Evolutionary conservation across 2,329 filamentous ascomycete genomes (phyloP).

Genomic region (Aspergillus uvarum): DNA sequence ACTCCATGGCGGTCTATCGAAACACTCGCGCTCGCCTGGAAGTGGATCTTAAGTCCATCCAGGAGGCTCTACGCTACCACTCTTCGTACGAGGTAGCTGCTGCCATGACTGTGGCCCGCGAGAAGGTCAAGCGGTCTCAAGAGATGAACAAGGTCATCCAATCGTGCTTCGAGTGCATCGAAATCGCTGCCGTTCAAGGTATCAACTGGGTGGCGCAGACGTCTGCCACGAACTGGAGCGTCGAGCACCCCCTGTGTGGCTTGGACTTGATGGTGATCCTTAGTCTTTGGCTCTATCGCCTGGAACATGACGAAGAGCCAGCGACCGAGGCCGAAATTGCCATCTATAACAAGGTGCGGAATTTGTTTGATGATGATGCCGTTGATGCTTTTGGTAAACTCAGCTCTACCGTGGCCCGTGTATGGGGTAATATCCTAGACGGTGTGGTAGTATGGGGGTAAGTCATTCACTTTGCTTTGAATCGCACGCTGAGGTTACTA

Average conservation of each 20-base stretch:
- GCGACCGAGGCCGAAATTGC: constrained; percentile 44
- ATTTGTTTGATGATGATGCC: constrained; percentile 81
- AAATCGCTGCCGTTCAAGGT: constrained; percentile 89
- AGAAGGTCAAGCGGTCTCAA: constrained; percentile 88
- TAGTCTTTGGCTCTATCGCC: constrained; percentile 95
- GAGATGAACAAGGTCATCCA: constrained; percentile 99
- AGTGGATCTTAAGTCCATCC: constrained; percentile 91
- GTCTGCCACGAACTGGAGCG: constrained; percentile 97
- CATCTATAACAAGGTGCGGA: constrained; percentile 69
- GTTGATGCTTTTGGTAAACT: constrained; percentile 81
- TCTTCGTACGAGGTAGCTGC: constrained; percentile 95
- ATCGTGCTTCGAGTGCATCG: constrained; percentile 96
- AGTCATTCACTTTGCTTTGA: too few relatives aligned
- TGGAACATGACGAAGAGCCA: constrained; percentile 97
- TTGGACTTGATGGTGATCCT: constrained; percentile 98
- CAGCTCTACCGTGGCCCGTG: constrained; percentile 89
- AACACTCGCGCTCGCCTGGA: constrained; percentile 90
- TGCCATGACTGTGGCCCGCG: constrained; percentile 90
- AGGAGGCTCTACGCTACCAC: constrained; percentile 95
- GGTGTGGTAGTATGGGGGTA: constrained; percentile 99
- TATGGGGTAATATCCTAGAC: constrained; percentile 98
- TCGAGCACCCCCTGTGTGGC: constrained; percentile 94
- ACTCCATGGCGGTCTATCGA: constrained; percentile 94
- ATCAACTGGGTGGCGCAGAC: constrained; percentile 98
- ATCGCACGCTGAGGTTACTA: too few relatives aligned